Conservation (phyloP, 805 yeast species). For the Hanseniaspora lindneri region DNA sequence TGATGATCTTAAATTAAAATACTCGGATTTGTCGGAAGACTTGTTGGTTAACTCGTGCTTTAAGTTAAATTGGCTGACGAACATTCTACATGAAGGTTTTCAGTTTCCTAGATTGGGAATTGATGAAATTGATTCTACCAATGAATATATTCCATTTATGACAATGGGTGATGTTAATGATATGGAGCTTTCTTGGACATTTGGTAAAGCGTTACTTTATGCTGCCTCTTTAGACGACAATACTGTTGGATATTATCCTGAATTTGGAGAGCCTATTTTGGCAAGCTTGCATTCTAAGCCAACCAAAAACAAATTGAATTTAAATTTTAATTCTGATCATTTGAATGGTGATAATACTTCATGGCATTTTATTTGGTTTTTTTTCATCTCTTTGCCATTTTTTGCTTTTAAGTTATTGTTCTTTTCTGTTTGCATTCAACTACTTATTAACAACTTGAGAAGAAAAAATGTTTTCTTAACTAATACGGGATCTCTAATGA, state of each 20-base stretch:
- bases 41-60: slow-evolving; percentile 70
- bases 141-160: slow-evolving; percentile 53
- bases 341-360: too few relatives aligned
- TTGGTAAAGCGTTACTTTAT: slow-evolving; percentile 73
- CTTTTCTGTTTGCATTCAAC: neutral
- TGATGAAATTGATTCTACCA: slow-evolving; percentile 29
- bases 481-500: neutral
- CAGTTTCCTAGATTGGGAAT: slow-evolving; percentile 63
- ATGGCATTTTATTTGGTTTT: slow-evolving; percentile 1
- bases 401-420: neutral
- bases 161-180: slow-evolving; percentile 73
- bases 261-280: neutral
- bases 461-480: neutral
- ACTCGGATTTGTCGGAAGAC: slow-evolving; percentile 44
- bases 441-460: slow-evolving; percentile 3
- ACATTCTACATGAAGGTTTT: slow-evolving; percentile 83
- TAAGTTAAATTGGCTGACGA: slow-evolving; percentile 89
- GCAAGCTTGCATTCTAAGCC: neutral
- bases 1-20: slow-evolving; percentile 47
- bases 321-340: neutral
- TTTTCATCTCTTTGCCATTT: neutral
- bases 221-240: slow-evolving; percentile 50
- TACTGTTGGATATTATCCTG: slow-evolving; percentile 9
- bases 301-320: neutral
- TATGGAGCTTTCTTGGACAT: slow-evolving; percentile 85